Base-by-base conservation (phyloP, 2,329 filamentous ascomycete species). In the Massarina eburnea region DNA sequence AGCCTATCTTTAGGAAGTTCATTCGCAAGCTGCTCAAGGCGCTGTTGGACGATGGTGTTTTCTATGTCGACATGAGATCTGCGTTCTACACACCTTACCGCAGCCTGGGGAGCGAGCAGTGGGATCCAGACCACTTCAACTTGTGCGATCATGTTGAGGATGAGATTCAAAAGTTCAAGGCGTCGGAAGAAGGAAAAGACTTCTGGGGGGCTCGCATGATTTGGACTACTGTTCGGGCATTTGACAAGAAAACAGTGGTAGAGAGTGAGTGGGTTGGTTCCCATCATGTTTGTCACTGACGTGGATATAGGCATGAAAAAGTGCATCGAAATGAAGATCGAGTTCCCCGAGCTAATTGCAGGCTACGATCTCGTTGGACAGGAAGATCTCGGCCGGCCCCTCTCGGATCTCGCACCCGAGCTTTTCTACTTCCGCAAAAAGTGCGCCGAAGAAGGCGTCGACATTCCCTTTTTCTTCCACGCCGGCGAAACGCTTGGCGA, bases 391-490 rank as follows among this genome's bases (percentile, higher is more conserved):
- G 91, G 91, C 1, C 81, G 88, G 10, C 80, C 90, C 0, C 80
- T 96, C 20, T 78, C 80, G 22, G 88, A 94, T 55, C 73, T 95
- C 3, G 79, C 92, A 0, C 91, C 91, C 0, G 83, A 95, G 61
- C 75, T 97, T 0, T 92, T 96, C 70, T 96, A 90, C 90, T 96
- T 97, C 78, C 85, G 85, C 54, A 91, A 92, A 69, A 82, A 86
- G 58, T 96, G 91, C 67, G 81, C 82, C 1, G 79, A 88, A 62
- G 85, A 90, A 61, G 83, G 81, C 2, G 81, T 96, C 29, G 83
- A 90, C 39, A 84, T 99, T 8, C 92, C 92, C 1, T 96, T 96
- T 75, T 95, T 95, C 76, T 95, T 97, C 75, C 91, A 96, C 67
- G 91, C 92, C 0, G 92, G 91, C 54, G 91, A 96, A 71, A 89